phyloP scores from a whole-genome alignment of 1,284 basidiomycete species.

The Sanghuangporus baumii region DNA sequence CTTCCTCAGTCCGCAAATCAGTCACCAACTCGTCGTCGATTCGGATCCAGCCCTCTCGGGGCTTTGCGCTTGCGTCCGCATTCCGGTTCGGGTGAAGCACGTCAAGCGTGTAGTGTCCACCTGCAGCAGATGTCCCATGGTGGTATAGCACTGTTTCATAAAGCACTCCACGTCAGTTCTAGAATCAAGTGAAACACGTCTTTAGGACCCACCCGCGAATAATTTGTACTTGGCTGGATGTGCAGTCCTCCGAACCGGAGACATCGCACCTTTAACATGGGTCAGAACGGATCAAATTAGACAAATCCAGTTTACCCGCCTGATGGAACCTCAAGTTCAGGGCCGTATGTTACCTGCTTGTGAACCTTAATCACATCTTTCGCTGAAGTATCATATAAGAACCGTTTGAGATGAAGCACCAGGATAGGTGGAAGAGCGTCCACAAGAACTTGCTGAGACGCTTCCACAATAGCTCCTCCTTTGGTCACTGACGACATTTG shows the following conservation, averaged over 20 bases:
- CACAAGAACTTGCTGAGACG: conserved; percentile 84
- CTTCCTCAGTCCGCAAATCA: conserved; percentile 72
- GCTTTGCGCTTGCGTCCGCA: conserved; percentile 36
- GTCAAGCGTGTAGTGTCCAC: conserved; percentile 95
- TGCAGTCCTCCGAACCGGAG: conserved; percentile 44
- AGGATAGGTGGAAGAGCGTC: conserved; percentile 84
- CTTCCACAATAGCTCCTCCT: conserved; percentile 65
- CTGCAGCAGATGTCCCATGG: conserved; percentile 85
- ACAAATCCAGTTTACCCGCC: conserved; percentile 38
- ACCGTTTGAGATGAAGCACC: conserved; percentile 90
- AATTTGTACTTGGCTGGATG: conserved; percentile 69
- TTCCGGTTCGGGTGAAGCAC: conserved; percentile 76
- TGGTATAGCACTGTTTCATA: conserved; percentile 76
- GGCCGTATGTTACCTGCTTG: conserved; percentile 78
- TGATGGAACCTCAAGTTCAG: conserved; percentile 70
- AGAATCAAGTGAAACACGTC: background rate
- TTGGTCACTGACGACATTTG: conserved; percentile 61
- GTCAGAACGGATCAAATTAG: conserved; percentile 7
- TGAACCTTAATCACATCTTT: conserved; percentile 82
- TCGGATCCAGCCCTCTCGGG: conserved; percentile 76
- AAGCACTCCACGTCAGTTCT: background rate
- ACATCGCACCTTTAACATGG: conserved; percentile 55
- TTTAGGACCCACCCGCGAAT: conserved; percentile 66
- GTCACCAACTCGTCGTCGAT: conserved; percentile 92
- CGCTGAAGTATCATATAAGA: conserved; percentile 79